Evolutionary conservation across 805 yeast genomes (phyloP).

Genomic region (Pachysolen tannophilus): DNA sequence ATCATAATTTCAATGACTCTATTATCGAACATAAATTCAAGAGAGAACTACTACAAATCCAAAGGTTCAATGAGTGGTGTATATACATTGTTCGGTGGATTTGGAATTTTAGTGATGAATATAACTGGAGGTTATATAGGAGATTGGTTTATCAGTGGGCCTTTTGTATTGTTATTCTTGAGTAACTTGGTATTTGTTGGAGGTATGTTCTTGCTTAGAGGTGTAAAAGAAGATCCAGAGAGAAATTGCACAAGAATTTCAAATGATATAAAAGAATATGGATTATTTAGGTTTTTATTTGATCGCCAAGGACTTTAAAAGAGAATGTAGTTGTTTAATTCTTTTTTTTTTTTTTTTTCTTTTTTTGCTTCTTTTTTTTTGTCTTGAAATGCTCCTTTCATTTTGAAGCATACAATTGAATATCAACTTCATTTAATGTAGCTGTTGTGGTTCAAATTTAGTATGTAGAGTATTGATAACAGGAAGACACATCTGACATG

Average conservation of each 20-base stretch:
- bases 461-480: too few species aligned
- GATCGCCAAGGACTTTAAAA: too few species aligned
- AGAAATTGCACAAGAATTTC: constrained; percentile 10
- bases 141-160: constrained; percentile 49
- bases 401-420: too few species aligned
- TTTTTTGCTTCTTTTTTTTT: too few species aligned
- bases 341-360: too few species aligned
- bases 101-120: constrained; percentile 54
- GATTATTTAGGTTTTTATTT: too few species aligned
- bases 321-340: too few species aligned
- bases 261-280: too few species aligned
- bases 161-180: constrained; percentile 45
- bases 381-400: too few species aligned
- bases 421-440: too few species aligned
- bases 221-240: constrained; percentile 14
- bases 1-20: constrained; percentile 60
- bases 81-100: constrained; percentile 59
- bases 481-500: too few species aligned
- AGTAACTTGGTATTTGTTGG: constrained; percentile 26
- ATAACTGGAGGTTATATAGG: constrained; percentile 56
- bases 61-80: constrained; percentile 67
- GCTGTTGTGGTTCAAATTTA: too few species aligned
- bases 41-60: constrained; percentile 32
- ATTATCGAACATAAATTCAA: constrained; percentile 26
- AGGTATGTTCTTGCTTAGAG: constrained; percentile 21